Conservation (phyloP, 2,329 filamentous ascomycete species). For the Neurospora sp. region DNA sequence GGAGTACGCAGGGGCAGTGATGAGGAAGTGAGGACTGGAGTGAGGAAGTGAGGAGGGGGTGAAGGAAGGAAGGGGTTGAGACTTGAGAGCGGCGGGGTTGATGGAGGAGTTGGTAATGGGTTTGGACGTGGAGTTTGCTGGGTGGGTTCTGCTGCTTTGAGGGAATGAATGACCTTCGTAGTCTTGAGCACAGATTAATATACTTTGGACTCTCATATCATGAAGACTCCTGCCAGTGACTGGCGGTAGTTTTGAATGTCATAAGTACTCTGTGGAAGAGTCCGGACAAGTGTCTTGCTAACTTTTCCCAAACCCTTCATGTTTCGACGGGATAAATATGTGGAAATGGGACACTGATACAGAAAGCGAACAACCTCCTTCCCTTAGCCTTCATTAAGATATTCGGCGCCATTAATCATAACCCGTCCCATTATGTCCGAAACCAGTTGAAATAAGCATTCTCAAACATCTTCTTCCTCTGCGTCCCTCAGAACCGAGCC, state of each 20-base stretch:
- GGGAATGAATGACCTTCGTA: not conserved
- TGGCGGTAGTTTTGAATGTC: not conserved
- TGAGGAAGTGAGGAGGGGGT: too few species aligned
- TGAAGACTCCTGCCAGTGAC: not conserved
- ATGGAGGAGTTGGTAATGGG: too few species aligned
- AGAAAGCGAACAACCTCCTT: not conserved
- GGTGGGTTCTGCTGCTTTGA: too few species aligned
- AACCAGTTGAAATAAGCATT: not conserved
- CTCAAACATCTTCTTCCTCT: not conserved
- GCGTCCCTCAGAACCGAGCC: not conserved
- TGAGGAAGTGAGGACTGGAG: not conserved
- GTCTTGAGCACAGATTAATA: not conserved
- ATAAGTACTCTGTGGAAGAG: not conserved
- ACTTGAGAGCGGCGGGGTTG: too few species aligned
- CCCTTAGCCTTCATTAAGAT: not conserved
- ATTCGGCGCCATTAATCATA: not conserved
- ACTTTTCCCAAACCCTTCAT: not conserved
- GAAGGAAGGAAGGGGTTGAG: too few species aligned
- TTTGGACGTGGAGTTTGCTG: too few species aligned
- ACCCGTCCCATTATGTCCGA: not conserved
- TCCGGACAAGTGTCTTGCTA: not conserved
- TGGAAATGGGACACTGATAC: not conserved
- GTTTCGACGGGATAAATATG: not conserved
- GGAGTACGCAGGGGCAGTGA: constrained; percentile 32
- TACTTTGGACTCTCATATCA: not conserved